phyloP scores from a whole-genome alignment of 805 yeast genomes.

The Candida xiaguanensis region DNA sequence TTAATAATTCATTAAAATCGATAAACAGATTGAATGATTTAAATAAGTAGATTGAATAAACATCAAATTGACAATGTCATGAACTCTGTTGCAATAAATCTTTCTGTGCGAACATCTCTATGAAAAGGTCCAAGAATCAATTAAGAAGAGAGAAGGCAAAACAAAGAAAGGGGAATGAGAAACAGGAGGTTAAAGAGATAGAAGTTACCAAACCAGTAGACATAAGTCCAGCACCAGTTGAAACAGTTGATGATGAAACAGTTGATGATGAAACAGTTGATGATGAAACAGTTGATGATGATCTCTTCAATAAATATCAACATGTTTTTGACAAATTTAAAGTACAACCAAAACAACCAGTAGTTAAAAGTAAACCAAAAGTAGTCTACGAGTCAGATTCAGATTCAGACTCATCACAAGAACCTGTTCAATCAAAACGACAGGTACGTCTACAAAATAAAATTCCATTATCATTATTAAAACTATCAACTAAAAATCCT shows the following conservation, averaged over 20 bases:
- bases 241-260: conserved; percentile 3
- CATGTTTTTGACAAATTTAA: conserved; percentile 17
- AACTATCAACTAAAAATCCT: conserved; percentile 58
- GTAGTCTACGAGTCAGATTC: not conserved
- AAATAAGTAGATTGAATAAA: not conserved
- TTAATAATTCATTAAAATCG: conserved; percentile 21
- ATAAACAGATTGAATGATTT: conserved; percentile 6
- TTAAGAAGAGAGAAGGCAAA: conserved; percentile 46
- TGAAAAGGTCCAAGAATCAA: conserved; percentile 50
- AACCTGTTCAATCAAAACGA: conserved; percentile 37
- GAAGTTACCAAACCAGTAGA: no score
- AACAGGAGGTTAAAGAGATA: no score
- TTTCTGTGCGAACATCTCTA: conserved; percentile 20
- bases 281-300: conserved; percentile 7
- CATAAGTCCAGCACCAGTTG: no score
- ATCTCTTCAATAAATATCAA: conserved; percentile 17
- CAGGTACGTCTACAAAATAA: conserved; percentile 51
- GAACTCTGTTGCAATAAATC: conserved; percentile 3
- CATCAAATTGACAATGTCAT: not conserved
- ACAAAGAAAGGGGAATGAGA: conserved; percentile 25
- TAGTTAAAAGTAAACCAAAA: not conserved
- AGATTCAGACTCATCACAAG: conserved; percentile 19
- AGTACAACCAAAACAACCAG: not conserved
- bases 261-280: conserved; percentile 4
- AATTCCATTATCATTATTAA: conserved; percentile 65